phyloP scores from a whole-genome alignment of 2,329 filamentous ascomycete genomes.

The Clarireedia paspali region DNA sequence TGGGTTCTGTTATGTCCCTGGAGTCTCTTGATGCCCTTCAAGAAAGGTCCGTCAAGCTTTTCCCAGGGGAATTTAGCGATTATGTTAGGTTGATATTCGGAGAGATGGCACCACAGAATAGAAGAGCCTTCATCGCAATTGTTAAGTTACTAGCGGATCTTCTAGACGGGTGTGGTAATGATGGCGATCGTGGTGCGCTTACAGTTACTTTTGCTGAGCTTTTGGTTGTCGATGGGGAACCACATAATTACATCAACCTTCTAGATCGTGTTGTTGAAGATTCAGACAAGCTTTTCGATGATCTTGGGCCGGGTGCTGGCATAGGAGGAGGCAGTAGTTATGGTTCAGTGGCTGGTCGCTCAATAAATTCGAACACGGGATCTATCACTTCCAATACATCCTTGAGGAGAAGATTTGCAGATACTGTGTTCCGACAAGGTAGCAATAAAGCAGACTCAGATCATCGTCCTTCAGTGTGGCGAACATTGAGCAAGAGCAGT shows the following conservation, averaged over 20 bases:
- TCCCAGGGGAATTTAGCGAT: conserved; percentile 65
- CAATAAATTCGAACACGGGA: conserved; percentile 39
- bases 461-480: conserved; percentile 70
- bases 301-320: conserved; percentile 34
- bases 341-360: conserved; percentile 25
- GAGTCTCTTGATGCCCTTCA: conserved; percentile 70
- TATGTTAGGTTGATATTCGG: conserved; percentile 57
- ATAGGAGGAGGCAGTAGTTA: conserved; percentile 17
- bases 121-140: conserved; percentile 72
- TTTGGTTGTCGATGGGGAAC: conserved; percentile 67
- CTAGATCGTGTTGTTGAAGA: conserved; percentile 86
- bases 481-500: conserved; percentile 78
- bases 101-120: conserved; percentile 62
- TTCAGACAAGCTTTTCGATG: conserved; percentile 80
- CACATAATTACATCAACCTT: conserved; percentile 79
- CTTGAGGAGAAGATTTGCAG: conserved; percentile 75
- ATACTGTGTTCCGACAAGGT: conserved; percentile 67
- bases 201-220: conserved; percentile 86
- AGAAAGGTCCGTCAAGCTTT: conserved; percentile 53
- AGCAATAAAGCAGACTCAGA: conserved; percentile 65
- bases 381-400: conserved; percentile 82
- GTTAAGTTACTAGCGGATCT: conserved; percentile 82
- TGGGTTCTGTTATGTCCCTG: conserved; percentile 74
- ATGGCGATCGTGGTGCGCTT: conserved; percentile 80
- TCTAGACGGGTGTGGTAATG: conserved; percentile 82